Base-by-base conservation (phyloP, 192 early-diverging fungal genomes). In the Gryganskiella cystojenkinii region DNA sequence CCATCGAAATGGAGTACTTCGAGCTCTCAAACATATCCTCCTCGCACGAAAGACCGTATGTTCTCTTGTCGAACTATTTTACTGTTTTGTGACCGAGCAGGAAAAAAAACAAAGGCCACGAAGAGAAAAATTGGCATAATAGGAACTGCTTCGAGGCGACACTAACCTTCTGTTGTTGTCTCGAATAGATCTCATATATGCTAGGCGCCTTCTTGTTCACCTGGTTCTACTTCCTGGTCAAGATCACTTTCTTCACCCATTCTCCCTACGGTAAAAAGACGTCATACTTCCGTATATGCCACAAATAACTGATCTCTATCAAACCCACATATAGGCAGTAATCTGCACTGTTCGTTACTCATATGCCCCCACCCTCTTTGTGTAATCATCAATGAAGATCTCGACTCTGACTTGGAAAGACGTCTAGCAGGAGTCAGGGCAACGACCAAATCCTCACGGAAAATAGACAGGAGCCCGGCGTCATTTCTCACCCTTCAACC, bases 191-290 rank as follows among this genome's bases (percentile, higher is more conserved):
- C 17, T 28, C 27, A 43, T 65, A 65, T 24, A 15, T 54, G n/a
- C 15, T 54, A 24, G 42, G 37, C 2, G 64, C 30, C 27, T 2
- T 44, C 17, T 46, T 65, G 3, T 35, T 65, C 25, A n/a, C 15
- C 3, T 65, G 64, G 64, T 56, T 65, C 53, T 65, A 65, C 25
- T 4, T 56, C 53, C 53, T 65, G 2, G 42, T 65, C 24, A 50
- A 37, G 24, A 1, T 65, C 8, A 56, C 64, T 3, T 65, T 65
- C 42, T 65, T 56, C 52, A 56, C 3, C 19, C 20, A 8, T 34
- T 65, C 64, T 11, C 51, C 42, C 11, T 65, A 65, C 31, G 64
- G 64, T 65, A 65, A 43, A n/a, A n/a, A 8, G 20, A 50, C 8
- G 20, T 25, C 49, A 25, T 40, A 13, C 13, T 40, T 40, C 7